Evolutionary conservation across 2,329 filamentous ascomycete genomes (phyloP), one percentile per base, ranked within the genome.

Genomic region (Macrophomina tecta): DNA sequence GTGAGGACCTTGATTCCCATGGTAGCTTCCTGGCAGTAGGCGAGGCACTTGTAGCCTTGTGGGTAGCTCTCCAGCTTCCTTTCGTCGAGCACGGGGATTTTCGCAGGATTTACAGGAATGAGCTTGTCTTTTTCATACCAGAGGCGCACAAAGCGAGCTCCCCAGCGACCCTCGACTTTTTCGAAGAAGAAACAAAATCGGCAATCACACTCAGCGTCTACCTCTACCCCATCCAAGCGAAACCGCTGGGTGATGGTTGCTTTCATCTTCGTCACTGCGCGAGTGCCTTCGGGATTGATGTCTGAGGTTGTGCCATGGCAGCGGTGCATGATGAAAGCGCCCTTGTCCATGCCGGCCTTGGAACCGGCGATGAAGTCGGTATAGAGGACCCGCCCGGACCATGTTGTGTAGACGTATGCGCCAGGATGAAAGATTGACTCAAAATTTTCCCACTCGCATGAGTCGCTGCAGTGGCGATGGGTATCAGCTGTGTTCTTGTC

Each of bases 401-500:
- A 85, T 11, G 83, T 83, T 0, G 83, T 85, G 72, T 84, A 84
- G 40, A 85, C 80, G 69, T 80, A 77, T 2, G 83, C 83, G 42
- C 77, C 76, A 0, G 79, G 77, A 68, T 84, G 82, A 72, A 85
- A 85, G 53, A 85, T 84, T 3, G 82, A 84, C 12, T 73, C 73
- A 28, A 85, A 78, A 70, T 85, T 85, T 56, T 84, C 80, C 83
- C 83, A 85, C 72, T 86, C 83, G 68, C 82, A 84, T 7, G 81
- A 77, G 69, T 85, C 82, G 65, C 66, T 51, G 8, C 9, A 51
- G 8, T 8, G 11, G 16, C 42, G 42, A 16, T 9, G 48, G 1
- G 48, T 30, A 51, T 51, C 9, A 51, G 23, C 11, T 8, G 23
- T 30, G 2, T 45, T 5, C 8, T 12, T 14, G 1, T 14, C 14